Evolutionary conservation across 192 early-diverging fungal genomes (phyloP).

Genomic region (Mortierella claussenii): DNA sequence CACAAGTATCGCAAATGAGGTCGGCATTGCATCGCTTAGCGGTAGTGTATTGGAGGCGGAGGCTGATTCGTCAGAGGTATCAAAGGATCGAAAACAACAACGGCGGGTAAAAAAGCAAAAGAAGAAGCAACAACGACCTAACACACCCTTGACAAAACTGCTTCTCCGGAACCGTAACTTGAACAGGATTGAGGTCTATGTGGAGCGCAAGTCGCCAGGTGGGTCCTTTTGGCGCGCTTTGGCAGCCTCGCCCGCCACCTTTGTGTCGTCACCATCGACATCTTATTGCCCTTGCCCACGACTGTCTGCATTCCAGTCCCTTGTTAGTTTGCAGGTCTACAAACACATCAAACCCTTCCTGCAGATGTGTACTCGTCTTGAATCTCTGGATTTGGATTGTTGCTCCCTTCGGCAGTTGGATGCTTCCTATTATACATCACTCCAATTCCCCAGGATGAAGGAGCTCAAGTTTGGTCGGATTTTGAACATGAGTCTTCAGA

Average conservation of each 20-base stretch:
- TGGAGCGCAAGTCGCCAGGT: conserved; percentile 19
- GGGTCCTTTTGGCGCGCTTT: conserved; percentile 36
- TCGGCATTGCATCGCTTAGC: background rate
- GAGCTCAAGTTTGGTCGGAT: conserved; percentile 24
- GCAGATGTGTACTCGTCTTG: conserved; percentile 27
- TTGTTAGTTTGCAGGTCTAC: conserved; percentile 24
- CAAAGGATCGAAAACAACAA: background rate
- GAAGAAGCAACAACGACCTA: background rate
- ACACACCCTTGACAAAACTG: conserved; percentile 5
- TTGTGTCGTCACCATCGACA: background rate
- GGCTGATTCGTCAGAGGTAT: background rate
- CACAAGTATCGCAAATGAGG: too few relatives aligned
- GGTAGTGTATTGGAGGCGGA: background rate
- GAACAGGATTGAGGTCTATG: conserved; percentile 25
- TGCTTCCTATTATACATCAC: background rate
- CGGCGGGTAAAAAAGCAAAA: background rate
- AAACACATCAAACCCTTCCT: conserved; percentile 24
- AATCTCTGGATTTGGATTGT: conserved; percentile 22
- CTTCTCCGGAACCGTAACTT: conserved; percentile 27
- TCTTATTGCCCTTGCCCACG: background rate
- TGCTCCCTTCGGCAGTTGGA: conserved; percentile 22
- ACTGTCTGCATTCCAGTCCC: conserved; percentile 22
- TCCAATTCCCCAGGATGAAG: conserved; percentile 19
- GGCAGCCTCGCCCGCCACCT: conserved; percentile 1
- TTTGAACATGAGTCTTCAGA: background rate